Conservation (phyloP, 2,329 filamentous ascomycete genomes). For the Aspergillus pseudotamarii region DNA sequence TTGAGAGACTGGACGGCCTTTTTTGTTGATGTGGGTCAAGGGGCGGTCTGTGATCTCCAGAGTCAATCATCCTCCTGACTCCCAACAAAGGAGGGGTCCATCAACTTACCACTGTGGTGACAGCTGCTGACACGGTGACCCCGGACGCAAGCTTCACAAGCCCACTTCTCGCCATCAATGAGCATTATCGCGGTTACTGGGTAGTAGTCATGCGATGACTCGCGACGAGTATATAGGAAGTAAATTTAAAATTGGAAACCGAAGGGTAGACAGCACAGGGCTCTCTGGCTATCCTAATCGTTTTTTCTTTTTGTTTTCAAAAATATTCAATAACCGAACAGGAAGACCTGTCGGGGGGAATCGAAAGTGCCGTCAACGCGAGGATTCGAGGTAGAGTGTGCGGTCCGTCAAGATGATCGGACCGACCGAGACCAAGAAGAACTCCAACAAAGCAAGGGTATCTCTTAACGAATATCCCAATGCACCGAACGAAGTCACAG, state of each 20-base stretch:
- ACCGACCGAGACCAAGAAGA: constrained; percentile 30
- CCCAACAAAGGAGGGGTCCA: not conserved
- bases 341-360: constrained; percentile 26
- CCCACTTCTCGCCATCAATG: constrained; percentile 95
- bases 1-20: constrained; percentile 95
- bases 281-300: constrained; percentile 10
- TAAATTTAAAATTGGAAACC: constrained; percentile 13
- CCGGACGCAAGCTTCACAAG: constrained; percentile 96
- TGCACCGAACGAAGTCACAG: constrained; percentile 26
- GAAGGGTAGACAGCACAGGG: constrained; percentile 13
- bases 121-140: constrained; percentile 99
- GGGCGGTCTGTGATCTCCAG: constrained; percentile 69
- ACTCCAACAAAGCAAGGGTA: constrained; percentile 39
- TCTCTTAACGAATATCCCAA: constrained; percentile 36
- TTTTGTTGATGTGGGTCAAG: constrained; percentile 93
- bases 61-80: not conserved
- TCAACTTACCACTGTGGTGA: constrained; percentile 82
- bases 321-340: constrained; percentile 23
- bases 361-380: constrained; percentile 38
- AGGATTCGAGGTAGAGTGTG: constrained; percentile 25
- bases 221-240: constrained; percentile 29
- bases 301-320: constrained; percentile 12
- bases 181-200: constrained; percentile 62
- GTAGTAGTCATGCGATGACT: constrained; percentile 44
- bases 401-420: constrained; percentile 31